A percentile compares a stretch with the other conserved stretches of the same genome.
phyloP scores from a whole-genome alignment of 2,329 filamentous ascomycete genomes.

The Teratosphaeria zuluensis region DNA sequence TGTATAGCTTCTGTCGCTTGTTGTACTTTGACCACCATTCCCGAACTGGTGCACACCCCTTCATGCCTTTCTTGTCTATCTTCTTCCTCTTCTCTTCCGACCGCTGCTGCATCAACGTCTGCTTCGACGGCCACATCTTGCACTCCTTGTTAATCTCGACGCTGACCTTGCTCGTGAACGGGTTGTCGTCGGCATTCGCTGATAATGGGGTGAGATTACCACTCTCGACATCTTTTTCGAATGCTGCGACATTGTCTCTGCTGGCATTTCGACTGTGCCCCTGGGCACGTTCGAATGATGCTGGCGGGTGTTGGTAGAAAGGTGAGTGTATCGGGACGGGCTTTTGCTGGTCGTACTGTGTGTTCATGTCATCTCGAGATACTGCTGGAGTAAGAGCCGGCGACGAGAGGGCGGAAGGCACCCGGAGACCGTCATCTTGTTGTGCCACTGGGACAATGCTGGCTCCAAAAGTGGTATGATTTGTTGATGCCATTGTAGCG shows the following conservation, averaged over 20 bases:
- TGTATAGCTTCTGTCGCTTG: constrained; percentile 35
- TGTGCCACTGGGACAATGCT: constrained; percentile 25
- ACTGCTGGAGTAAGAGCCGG: constrained; percentile 26
- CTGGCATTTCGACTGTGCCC: constrained; percentile 16
- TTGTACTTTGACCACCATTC: constrained; percentile 28
- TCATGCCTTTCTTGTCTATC: constrained; percentile 26
- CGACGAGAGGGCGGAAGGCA: constrained; percentile 22
- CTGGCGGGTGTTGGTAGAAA: constrained; percentile 40
- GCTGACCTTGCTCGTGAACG: constrained; percentile 30
- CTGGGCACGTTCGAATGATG: constrained; percentile 29
- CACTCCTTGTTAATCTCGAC: constrained; percentile 39
- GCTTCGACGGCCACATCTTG: constrained; percentile 42
- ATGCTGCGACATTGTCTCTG: constrained; percentile 7
- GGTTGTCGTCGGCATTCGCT: constrained; percentile 27
- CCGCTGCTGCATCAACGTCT: constrained; percentile 36
- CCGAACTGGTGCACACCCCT: constrained; percentile 19
- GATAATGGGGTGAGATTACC: constrained; percentile 19
- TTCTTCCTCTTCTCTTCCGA: constrained; percentile 26
- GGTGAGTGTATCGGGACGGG: constrained; percentile 31
- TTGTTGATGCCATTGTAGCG: background rate
- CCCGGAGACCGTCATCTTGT: constrained; percentile 16
- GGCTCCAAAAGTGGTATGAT: constrained; percentile 32
- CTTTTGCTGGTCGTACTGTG: constrained; percentile 25
- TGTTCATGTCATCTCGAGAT: constrained; percentile 23
- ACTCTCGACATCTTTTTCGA: constrained; percentile 31